Conservation (phyloP, 192 early-diverging fungal species). For the Dispira simplex region DNA sequence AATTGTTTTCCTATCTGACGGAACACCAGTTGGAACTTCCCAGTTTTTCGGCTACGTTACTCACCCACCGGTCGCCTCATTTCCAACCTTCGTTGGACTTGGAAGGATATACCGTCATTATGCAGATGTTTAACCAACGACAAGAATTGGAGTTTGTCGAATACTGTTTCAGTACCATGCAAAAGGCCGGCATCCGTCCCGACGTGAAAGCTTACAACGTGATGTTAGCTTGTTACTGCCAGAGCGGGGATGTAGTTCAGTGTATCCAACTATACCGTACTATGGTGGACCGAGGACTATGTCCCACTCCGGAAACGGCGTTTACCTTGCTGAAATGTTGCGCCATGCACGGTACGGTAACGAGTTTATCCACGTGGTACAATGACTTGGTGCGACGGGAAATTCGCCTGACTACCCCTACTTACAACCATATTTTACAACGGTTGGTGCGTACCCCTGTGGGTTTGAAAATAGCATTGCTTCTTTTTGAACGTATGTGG, state of each 20-base stretch:
- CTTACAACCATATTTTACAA: slow-evolving; percentile 7
- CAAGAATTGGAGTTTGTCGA: neutral
- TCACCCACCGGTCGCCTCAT: neutral
- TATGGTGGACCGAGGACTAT: neutral
- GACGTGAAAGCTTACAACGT: neutral
- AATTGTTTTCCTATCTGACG: neutral
- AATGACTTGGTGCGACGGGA: neutral
- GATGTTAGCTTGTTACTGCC: neutral
- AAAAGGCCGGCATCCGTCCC: neutral
- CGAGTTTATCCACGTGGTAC: neutral
- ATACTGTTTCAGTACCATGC: neutral
- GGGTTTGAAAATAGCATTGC: neutral
- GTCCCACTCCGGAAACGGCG: neutral
- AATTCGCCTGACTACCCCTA: neutral
- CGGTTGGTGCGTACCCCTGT: neutral
- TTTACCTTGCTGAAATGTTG: neutral
- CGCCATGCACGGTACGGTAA: neutral
- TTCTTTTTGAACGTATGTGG: slow-evolving; percentile 2
- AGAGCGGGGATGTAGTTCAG: neutral
- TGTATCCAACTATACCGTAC: neutral
- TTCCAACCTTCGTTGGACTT: neutral
- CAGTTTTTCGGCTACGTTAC: neutral
- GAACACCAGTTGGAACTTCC: neutral
- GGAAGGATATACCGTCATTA: slow-evolving; percentile 1
- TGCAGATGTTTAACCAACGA: neutral